These are phyloP conservation scores for Oryza nivara DNA, from an alignment of 176 grass and related monocot species.

Conservation along the genomic window DNA sequence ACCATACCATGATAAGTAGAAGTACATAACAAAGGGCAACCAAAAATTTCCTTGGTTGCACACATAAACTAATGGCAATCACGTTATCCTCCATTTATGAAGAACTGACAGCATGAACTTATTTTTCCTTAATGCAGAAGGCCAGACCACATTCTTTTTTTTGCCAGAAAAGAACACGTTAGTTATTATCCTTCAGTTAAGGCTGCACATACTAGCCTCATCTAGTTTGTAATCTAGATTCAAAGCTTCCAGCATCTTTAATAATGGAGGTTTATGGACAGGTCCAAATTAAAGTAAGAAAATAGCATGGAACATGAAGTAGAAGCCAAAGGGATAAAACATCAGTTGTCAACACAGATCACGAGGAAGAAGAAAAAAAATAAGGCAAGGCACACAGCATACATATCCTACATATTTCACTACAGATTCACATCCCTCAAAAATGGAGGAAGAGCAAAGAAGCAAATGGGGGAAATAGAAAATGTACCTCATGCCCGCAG, in stretches of 20 bases:
- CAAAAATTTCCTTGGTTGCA: background rate
- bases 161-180: background rate
- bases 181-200: slow-evolving; percentile 10
- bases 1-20: slow-evolving; percentile 2
- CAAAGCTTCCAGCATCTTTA: slow-evolving; percentile 2
- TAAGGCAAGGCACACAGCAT: background rate
- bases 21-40: background rate
- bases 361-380: background rate
- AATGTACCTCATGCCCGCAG: slow-evolving; percentile 85
- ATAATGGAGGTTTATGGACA: background rate
- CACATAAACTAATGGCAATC: background rate
- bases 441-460: slow-evolving; percentile 25
- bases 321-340: background rate
- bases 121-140: background rate
- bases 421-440: background rate
- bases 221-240: background rate
- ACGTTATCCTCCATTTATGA: background rate
- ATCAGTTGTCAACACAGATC: background rate
- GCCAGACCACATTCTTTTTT: background rate
- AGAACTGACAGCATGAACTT: background rate
- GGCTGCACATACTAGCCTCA: background rate
- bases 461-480: slow-evolving; percentile 2
- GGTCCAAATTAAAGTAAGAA: slow-evolving; percentile 3
- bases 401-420: background rate
- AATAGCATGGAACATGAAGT: slow-evolving; percentile 7